A percentile compares a stretch with the other conserved stretches of the same genome.
phyloP scores from a whole-genome alignment of 306 rosid species.

The Rosa multiflora region DNA sequence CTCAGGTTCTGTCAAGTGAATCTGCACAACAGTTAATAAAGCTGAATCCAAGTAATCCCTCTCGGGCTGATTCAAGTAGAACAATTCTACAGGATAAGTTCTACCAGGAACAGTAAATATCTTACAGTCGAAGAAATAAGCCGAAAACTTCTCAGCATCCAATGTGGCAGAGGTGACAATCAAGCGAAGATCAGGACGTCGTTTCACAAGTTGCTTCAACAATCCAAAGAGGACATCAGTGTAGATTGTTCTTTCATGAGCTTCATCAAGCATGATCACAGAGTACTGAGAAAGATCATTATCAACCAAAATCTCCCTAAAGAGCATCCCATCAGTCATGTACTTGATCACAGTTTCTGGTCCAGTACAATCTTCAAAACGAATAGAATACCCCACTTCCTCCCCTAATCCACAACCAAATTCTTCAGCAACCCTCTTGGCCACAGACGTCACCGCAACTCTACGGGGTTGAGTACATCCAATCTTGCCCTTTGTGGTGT shows the following conservation, averaged over 20 bases:
- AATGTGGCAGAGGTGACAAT: constrained; percentile 89
- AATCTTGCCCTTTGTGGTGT: constrained; percentile 70
- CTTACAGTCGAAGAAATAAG: constrained; percentile 74
- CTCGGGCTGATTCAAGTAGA: constrained; percentile 81
- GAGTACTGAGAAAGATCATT: constrained; percentile 74
- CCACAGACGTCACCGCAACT: constrained; percentile 92
- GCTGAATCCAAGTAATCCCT: constrained; percentile 81
- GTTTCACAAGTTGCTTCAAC: constrained; percentile 71
- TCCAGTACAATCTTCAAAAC: constrained; percentile 86
- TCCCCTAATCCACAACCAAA: constrained; percentile 84
- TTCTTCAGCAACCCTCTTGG: constrained; percentile 90
- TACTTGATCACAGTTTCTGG: constrained; percentile 81
- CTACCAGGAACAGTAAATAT: constrained; percentile 87
- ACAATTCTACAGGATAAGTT: constrained; percentile 78
- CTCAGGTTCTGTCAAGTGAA: constrained; percentile 88
- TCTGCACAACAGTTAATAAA: constrained; percentile 72
- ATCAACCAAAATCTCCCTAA: constrained; percentile 76
- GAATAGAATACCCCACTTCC: constrained; percentile 91
- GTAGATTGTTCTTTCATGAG: constrained; percentile 77
- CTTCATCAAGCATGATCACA: constrained; percentile 91
- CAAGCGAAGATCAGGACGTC: constrained; percentile 72
- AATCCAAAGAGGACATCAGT: constrained; percentile 91
- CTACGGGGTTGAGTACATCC: constrained; percentile 95
- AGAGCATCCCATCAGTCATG: constrained; percentile 92
- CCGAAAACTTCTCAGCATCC: constrained; percentile 87